Evolutionary conservation across 2,329 filamentous ascomycete species (phyloP).

Genomic region (Phaeophleospora eucalypticola): DNA sequence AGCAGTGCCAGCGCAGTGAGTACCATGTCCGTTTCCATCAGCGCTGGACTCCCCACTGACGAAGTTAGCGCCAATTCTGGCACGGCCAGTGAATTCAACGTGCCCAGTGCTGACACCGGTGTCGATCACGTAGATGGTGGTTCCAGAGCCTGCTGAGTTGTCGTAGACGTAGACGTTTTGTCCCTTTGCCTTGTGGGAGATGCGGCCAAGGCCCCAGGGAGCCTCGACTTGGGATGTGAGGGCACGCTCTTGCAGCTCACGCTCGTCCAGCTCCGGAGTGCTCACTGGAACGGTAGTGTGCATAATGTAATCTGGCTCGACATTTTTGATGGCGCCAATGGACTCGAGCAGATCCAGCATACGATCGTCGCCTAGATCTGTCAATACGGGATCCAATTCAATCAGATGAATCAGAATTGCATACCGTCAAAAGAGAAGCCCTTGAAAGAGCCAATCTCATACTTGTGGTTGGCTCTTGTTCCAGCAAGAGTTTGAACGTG

Average conservation of each 20-base stretch:
- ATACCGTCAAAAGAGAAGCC: conserved; percentile 38
- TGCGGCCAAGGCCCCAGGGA: conserved; percentile 22
- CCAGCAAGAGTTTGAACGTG: conserved; percentile 11
- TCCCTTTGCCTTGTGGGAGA: conserved; percentile 20
- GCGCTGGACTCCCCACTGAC: conserved; percentile 33
- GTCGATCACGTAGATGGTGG: conserved; percentile 16
- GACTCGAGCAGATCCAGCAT: conserved; percentile 30
- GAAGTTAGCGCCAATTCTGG: conserved; percentile 21
- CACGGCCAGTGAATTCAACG: conserved; percentile 36
- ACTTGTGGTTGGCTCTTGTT: conserved; percentile 19
- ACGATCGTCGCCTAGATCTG: conserved; percentile 32
- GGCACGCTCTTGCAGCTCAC: conserved; percentile 12
- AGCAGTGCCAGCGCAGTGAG: conserved; percentile 81
- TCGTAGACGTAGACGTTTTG: conserved; percentile 24
- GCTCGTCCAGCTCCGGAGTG: neutral
- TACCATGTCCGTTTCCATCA: conserved; percentile 58
- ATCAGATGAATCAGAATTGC: too few species aligned
- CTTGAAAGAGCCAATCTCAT: conserved; percentile 34
- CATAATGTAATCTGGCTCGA: conserved; percentile 39
- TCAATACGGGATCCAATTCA: too few species aligned
- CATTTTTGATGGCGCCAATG: conserved; percentile 33
- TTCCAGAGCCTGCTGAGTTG: conserved; percentile 14
- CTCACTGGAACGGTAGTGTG: conserved; percentile 26
- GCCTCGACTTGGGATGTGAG: conserved; percentile 17
- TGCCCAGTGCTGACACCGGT: conserved; percentile 26